Evolutionary conservation across 768 basidiomycete genomes (phyloP), one percentile per base, ranked within the genome.

Genomic region (Termitomyces sp.): DNA sequence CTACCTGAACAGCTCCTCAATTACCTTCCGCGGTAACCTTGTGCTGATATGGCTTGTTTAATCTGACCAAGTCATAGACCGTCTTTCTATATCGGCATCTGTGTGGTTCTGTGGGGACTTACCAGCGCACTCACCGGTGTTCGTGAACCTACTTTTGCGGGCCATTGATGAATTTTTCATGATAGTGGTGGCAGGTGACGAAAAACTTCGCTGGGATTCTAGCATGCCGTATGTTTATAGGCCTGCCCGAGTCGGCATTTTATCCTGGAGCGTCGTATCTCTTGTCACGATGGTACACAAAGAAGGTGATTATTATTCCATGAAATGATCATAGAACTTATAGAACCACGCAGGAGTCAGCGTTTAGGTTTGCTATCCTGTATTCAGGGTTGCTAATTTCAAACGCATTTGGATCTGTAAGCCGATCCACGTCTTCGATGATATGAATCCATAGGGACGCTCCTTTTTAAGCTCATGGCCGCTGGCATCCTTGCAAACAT

Each of bases 401-500:
- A 4, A 85, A 85, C 64, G 85, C 87, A 5, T 86, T 88, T 61
- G 85, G 86, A 44, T 74, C 79, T 44, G 85, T 86, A 54, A 64
- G 81, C 14, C n/a, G 4, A 14, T 48, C 35, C 25, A 30, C 44
- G 17, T 28, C 39, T 19, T 19, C 17, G 5, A 30, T 34, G 3
- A 2, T 27, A 21, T 23, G 11, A 9, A 39, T 17, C 30, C 3
- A 25, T 49, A 30, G 25, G 9, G 11, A 27, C 25, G 55, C 39
- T 58, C 35, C 27, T 51, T 41, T 19, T 57, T 5, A 23, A 87
- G 82, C 66, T 89, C 7, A 80, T 89, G 63, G 89, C 87, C 16
- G 88, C 88, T n/a, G 88, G 85, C 11, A 86, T 90, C 53, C 75
- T 92, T 16, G 71, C 75, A 1, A 77, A 75, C 42, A 86, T 90